Base-by-base conservation (phyloP, 495 filamentous ascomycete species). In the Aspergillus conjunctus region DNA sequence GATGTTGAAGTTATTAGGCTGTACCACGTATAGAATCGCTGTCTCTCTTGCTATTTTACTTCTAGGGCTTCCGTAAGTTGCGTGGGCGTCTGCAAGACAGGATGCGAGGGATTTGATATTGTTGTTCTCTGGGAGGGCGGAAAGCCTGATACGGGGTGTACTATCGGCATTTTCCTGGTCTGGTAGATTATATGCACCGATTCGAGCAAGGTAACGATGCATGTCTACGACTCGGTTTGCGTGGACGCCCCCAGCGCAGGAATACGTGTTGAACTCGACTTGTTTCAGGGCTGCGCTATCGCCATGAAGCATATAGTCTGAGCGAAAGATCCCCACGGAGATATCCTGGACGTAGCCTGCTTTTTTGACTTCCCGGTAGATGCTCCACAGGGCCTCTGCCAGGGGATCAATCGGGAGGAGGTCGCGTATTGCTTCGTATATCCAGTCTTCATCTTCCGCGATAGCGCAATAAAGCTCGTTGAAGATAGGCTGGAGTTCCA, bases 251-350 rank as follows among this genome's bases (percentile, higher is more conserved):
- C 91, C 91, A 2, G 89, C 90, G 57, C 93, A 93, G 1, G 91
- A 95, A 18, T 89, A 90, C 17, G 91, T 93, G 76, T 96, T 95
- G 77, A 96, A 93, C 68, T 96, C 92, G 30, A 96, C 90, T 72
- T 96, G 92, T 70, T 91, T 93, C 64, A 94, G 79, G 20, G 78
- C 30, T 2, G 33, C 12, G 22, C 37, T 9, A 15, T 34, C 34
- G 4, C 37, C 49, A 68, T 95, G 90, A 44, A 95, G 84, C 90
- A 96, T 93, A 73, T 96, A 96, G 67, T 96, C 92, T 3, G 92
- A 96, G 39, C 92, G 86, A 73, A 94, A 96, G 34, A 96, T 81
- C 0, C 91, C 92, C 0, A 91, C 81, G n/a, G 84, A 81, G 4
- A 87, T 74, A 22, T 79, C 69, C 77, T 95, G 90, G 11, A 56